Percentiles rank a stretch among this genome's conserved stretches.
Conservation (phyloP, 352 stramenopile genomes). For the Phytophthora vignae region DNA sequence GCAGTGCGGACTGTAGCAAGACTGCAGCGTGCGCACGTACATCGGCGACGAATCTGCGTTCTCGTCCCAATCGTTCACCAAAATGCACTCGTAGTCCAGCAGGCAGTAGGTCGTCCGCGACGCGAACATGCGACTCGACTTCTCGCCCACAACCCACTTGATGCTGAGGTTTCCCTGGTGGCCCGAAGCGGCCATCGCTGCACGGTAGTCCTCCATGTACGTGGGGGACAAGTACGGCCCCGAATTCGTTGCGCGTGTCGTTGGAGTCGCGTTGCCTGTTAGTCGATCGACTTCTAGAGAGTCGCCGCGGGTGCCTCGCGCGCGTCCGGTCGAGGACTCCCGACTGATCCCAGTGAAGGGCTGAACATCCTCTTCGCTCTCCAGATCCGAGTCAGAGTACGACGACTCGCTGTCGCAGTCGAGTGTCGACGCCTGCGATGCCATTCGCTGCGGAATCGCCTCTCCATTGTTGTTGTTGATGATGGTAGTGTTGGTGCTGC, state of each 20-base stretch:
- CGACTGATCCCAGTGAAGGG: constrained; percentile 30
- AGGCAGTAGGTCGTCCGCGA: constrained; percentile 70
- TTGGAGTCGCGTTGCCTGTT: constrained; percentile 17
- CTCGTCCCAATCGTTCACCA: constrained; percentile 83
- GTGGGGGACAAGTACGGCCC: constrained; percentile 30
- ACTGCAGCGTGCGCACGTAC: constrained; percentile 78
- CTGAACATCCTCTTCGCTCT: constrained; percentile 44
- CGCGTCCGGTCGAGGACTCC: constrained; percentile 27
- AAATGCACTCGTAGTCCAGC: constrained; percentile 78
- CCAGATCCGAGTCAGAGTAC: constrained; percentile 51
- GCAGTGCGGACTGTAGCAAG: constrained; percentile 65
- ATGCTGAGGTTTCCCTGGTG: constrained; percentile 74
- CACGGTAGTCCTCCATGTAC: constrained; percentile 61
- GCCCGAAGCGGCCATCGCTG: constrained; percentile 47
- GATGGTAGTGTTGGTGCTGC: constrained; percentile 33
- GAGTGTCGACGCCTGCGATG: constrained; percentile 33
- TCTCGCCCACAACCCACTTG: constrained; percentile 76
- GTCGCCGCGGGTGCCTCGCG: constrained; percentile 34
- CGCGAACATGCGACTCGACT: constrained; percentile 73
- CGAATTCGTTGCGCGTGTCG: constrained; percentile 14
- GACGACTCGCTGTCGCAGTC: constrained; percentile 55
- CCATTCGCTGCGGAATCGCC: constrained; percentile 26
- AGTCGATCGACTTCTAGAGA: constrained; percentile 26
- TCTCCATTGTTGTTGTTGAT: constrained; percentile 1
- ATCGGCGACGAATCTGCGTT: constrained; percentile 54